These are phyloP conservation scores for Pisolithus thermaeus DNA, from an alignment of 1,284 basidiomycete species.

Conservation along the genomic window DNA sequence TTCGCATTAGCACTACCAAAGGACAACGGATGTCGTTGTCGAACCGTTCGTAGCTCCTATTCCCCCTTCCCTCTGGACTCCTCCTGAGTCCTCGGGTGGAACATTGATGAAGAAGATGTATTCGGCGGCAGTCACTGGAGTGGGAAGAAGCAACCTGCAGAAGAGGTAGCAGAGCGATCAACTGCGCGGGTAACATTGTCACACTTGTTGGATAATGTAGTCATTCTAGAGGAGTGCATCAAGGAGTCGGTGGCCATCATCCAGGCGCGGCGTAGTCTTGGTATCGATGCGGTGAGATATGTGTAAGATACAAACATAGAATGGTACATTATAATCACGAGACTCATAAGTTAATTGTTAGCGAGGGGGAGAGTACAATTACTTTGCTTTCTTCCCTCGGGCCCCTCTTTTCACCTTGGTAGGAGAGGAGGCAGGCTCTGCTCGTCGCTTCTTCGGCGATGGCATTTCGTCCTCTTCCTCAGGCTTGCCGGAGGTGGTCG, in stretches of 20 bases:
- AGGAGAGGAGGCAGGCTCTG: slow-evolving; percentile 28
- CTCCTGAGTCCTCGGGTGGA: slow-evolving; percentile 48
- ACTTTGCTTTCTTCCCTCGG: slow-evolving; percentile 29
- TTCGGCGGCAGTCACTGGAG: slow-evolving; percentile 50
- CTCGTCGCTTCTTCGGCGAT: slow-evolving; percentile 45
- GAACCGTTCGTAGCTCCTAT: slow-evolving; percentile 62
- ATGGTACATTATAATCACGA: slow-evolving; percentile 1
- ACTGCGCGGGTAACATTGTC: slow-evolving; percentile 64
- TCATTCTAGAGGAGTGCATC: slow-evolving; percentile 92
- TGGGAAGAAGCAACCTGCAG: slow-evolving; percentile 32
- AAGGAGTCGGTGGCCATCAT: slow-evolving; percentile 91
- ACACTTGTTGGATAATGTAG: slow-evolving; percentile 87
- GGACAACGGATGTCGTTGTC: slow-evolving; percentile 69
- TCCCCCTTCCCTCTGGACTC: slow-evolving; percentile 58
- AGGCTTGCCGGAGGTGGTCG: slow-evolving; percentile 25
- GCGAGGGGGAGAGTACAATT: background rate
- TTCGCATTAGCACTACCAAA: slow-evolving; percentile 83
- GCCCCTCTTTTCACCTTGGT: slow-evolving; percentile 30
- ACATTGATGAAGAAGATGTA: slow-evolving; percentile 66
- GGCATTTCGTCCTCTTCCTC: slow-evolving; percentile 33
- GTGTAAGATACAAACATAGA: slow-evolving; percentile 35
- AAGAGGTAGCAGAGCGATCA: slow-evolving; percentile 27
- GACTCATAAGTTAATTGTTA: no score
- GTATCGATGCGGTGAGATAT: slow-evolving; percentile 80
- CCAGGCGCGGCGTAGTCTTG: slow-evolving; percentile 78